Evolutionary conservation across 352 stramenopile species (phyloP).

Genomic region (Blastocystis sp.): DNA sequence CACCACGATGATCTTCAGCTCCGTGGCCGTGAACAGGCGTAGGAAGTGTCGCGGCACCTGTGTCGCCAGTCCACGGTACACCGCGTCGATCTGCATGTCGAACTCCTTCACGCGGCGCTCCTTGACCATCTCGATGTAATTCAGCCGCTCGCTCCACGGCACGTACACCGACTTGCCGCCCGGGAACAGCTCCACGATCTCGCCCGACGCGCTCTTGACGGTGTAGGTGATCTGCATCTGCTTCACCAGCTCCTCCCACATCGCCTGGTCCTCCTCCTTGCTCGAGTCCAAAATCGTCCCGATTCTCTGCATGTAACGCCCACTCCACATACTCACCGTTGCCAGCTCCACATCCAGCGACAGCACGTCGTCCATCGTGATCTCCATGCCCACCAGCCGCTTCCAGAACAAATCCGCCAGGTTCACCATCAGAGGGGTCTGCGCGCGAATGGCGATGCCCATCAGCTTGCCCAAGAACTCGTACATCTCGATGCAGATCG

Average conservation of each 20-base stretch:
- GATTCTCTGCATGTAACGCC: slow-evolving; percentile 7
- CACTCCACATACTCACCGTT: background rate
- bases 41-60: slow-evolving; percentile 82
- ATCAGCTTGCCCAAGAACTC: slow-evolving; percentile 89
- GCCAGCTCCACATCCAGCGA: slow-evolving; percentile 79
- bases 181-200: slow-evolving; percentile 67
- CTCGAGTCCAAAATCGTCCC: slow-evolving; percentile 27
- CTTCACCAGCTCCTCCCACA: slow-evolving; percentile 29
- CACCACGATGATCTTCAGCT: slow-evolving; percentile 72
- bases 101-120: slow-evolving; percentile 69
- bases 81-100: slow-evolving; percentile 70
- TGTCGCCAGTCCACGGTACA: slow-evolving; percentile 79
- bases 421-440: slow-evolving; percentile 82
- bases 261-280: slow-evolving; percentile 18
- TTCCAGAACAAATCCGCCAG: slow-evolving; percentile 85
- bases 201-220: slow-evolving; percentile 34
- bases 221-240: slow-evolving; percentile 69
- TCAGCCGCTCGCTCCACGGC: slow-evolving; percentile 62
- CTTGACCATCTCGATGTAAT: slow-evolving; percentile 68
- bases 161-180: slow-evolving; percentile 56
- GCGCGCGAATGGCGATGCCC: slow-evolving; percentile 80
- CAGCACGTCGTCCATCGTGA: slow-evolving; percentile 79
- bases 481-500: slow-evolving; percentile 76
- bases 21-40: slow-evolving; percentile 73
- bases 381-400: slow-evolving; percentile 77